These are phyloP conservation scores for Grigorovia transvaalensis DNA, from an alignment of 805 yeast genomes.

Conservation along the genomic window DNA sequence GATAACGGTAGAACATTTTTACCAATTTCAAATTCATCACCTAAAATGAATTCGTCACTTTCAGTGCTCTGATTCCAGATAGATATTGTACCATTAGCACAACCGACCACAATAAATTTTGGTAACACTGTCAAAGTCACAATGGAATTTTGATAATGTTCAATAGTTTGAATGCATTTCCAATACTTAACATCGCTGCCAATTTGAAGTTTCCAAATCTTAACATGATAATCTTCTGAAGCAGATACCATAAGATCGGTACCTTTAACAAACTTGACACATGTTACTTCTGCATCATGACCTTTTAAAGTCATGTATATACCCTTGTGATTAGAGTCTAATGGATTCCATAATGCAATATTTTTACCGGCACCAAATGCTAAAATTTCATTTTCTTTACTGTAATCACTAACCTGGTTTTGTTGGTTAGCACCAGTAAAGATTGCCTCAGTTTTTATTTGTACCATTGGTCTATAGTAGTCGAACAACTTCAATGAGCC, in stretches of 20 bases:
- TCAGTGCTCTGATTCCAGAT: slow-evolving; percentile 36
- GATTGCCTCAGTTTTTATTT: slow-evolving; percentile 38
- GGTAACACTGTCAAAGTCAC: slow-evolving; percentile 40
- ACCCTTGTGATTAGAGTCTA: slow-evolving; percentile 34
- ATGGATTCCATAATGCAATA: slow-evolving; percentile 63
- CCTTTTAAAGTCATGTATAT: slow-evolving; percentile 47
- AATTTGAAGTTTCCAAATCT: slow-evolving; percentile 42
- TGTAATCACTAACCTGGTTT: slow-evolving; percentile 47
- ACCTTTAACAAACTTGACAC: slow-evolving; percentile 47
- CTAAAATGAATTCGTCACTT: slow-evolving; percentile 13
- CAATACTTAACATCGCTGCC: slow-evolving; percentile 4
- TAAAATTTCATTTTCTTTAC: slow-evolving; percentile 30
- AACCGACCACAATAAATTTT: slow-evolving; percentile 45
- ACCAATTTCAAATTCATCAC: slow-evolving; percentile 18
- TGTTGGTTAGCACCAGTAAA: slow-evolving; percentile 69
- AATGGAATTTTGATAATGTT: slow-evolving; percentile 41
- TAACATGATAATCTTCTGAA: slow-evolving; percentile 55
- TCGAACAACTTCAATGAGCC: no score
- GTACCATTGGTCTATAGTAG: not conserved
- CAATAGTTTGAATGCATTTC: slow-evolving; percentile 25
- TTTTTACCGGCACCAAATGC: slow-evolving; percentile 66
- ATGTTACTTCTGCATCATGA: slow-evolving; percentile 54
- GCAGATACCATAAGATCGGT: slow-evolving; percentile 44
- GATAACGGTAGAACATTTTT: slow-evolving; percentile 22
- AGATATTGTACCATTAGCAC: slow-evolving; percentile 48